Evolutionary conservation across 1,139 yeast genomes (phyloP).

Genomic region (Suhomyces taliae): DNA sequence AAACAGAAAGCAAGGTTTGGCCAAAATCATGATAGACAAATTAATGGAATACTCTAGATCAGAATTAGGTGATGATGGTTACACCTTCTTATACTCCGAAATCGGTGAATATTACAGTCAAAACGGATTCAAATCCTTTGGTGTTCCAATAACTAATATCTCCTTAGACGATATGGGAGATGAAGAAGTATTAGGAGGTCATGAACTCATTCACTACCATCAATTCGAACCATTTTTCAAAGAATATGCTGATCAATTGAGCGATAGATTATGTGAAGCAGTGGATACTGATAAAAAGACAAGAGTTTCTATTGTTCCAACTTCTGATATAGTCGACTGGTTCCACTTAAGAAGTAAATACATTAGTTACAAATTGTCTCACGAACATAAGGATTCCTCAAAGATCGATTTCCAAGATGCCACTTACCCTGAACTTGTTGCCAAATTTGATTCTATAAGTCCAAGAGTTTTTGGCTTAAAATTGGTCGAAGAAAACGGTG

Average conservation of each 20-base stretch:
- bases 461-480: constrained; percentile 37
- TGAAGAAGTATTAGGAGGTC: constrained; percentile 7
- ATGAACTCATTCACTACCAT: constrained; percentile 29
- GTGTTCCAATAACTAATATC: constrained; percentile 40
- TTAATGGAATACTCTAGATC: constrained; percentile 31
- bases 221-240: constrained; percentile 31
- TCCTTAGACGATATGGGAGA: constrained; percentile 10
- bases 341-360: constrained; percentile 45
- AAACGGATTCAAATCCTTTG: constrained; percentile 57
- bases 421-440: constrained; percentile 26
- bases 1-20: constrained; percentile 66
- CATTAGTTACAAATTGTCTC: constrained; percentile 31
- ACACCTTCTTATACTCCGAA: constrained; percentile 64
- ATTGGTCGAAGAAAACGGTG: constrained; percentile 18
- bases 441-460: constrained; percentile 21
- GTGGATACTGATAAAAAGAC: constrained; percentile 28
- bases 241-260: constrained; percentile 22
- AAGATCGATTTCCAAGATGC: constrained; percentile 24
- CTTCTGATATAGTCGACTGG: constrained; percentile 41
- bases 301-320: constrained; percentile 32
- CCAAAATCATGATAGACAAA: constrained; percentile 56
- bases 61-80: constrained; percentile 37
- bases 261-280: constrained; percentile 16
- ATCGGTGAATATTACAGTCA: constrained; percentile 65
- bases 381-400: constrained; percentile 15